Percentiles rank a stretch among this genome's conserved stretches.
Conservation (phyloP, 208 protist species). For the Trypanosoma rangeli region DNA sequence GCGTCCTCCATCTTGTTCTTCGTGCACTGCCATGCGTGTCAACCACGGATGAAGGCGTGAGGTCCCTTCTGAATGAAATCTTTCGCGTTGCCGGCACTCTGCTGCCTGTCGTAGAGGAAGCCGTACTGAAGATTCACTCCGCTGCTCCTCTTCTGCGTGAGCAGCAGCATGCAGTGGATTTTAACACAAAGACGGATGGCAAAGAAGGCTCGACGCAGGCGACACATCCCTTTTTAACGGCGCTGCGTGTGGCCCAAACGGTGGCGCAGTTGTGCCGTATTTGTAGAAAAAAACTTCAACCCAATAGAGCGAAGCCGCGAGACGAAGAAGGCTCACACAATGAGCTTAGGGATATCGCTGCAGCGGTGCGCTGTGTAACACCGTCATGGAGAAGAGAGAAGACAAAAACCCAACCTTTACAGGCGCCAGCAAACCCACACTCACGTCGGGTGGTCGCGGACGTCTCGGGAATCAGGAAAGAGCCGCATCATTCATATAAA, state of each 20-base stretch:
- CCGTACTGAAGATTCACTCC: slow-evolving; percentile 15
- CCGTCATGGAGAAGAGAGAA: slow-evolving; percentile 22
- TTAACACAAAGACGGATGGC: not conserved
- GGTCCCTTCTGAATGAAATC: not conserved
- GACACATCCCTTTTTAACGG: not conserved
- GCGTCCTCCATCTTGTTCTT: slow-evolving; percentile 25
- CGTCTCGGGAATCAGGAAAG: slow-evolving; percentile 1
- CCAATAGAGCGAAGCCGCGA: not conserved
- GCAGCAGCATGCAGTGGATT: not conserved
- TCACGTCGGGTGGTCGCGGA: not conserved
- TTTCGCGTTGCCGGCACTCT: not conserved
- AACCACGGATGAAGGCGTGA: not conserved
- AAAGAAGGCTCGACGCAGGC: not conserved
- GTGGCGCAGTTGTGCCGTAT: slow-evolving; percentile 23
- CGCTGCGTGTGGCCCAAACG: slow-evolving; percentile 12
- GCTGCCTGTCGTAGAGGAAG: slow-evolving; percentile 22
- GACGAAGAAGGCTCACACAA: not conserved
- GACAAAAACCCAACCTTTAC: not conserved
- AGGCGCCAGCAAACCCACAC: not conserved
- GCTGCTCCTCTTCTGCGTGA: slow-evolving; percentile 2
- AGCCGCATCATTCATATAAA: not conserved
- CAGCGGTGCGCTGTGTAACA: slow-evolving; percentile 1
- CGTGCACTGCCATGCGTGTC: slow-evolving; percentile 23
- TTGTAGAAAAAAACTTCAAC: slow-evolving; percentile 8
- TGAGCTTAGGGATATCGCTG: slow-evolving; percentile 6